phyloP scores from a whole-genome alignment of 2,329 filamentous ascomycete species.

The Beauveria sp. region DNA sequence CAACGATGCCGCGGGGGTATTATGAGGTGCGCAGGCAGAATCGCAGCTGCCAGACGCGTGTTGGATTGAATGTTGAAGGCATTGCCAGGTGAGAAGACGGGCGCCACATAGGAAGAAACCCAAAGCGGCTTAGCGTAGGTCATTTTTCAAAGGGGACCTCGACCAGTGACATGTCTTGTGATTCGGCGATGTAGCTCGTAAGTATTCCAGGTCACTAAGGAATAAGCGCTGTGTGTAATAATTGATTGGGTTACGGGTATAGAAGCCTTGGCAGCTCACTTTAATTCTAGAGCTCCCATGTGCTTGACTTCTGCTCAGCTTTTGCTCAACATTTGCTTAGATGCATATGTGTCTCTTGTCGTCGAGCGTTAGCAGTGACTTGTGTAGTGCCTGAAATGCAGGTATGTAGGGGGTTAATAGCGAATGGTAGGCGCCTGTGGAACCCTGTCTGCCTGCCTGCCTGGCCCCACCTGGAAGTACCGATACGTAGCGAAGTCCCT shows the following conservation, averaged over 20 bases:
- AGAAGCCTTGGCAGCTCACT: neutral
- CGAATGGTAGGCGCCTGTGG: neutral
- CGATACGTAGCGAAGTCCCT: neutral
- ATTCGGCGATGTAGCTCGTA: neutral
- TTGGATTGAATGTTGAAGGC: slow-evolving; percentile 4
- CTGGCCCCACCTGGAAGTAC: too few species aligned
- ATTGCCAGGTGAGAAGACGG: neutral
- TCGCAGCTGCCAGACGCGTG: slow-evolving; percentile 5
- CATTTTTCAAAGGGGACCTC: neutral
- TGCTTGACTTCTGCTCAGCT: too few species aligned
- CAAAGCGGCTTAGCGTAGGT: slow-evolving; percentile 4
- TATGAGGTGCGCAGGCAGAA: neutral
- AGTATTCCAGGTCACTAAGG: neutral
- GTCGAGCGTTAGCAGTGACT: neutral
- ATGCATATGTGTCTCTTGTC: neutral
- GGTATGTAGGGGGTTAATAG: neutral
- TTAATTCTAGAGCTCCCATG: too few species aligned
- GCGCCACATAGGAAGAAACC: neutral
- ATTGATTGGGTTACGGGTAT: neutral
- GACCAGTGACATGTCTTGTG: neutral
- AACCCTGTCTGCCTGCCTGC: neutral
- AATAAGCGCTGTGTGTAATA: neutral
- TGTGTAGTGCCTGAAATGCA: neutral
- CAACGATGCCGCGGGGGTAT: neutral
- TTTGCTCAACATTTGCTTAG: too few species aligned